Conservation (phyloP, 805 yeast species). For the Hagleromyces aurorensis region DNA sequence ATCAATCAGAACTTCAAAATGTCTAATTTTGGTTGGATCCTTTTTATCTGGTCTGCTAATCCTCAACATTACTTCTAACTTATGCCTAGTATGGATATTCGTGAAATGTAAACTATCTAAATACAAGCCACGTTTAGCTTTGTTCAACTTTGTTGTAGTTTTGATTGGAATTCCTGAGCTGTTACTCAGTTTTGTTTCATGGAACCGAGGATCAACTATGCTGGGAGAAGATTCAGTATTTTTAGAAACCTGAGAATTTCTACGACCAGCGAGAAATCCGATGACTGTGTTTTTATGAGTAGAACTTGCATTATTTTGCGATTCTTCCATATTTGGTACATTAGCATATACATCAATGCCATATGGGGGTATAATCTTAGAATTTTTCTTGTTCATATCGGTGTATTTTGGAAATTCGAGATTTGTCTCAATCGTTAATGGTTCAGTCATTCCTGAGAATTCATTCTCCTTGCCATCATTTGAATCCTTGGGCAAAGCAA, state of each 20-base stretch:
- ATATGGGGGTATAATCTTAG: conserved; percentile 27
- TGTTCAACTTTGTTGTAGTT: conserved; percentile 18
- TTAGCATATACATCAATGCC: conserved; percentile 25
- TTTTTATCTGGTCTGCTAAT: conserved; percentile 53
- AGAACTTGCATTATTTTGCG: conserved; percentile 3
- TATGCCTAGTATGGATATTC: conserved; percentile 55
- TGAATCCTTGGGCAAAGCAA: conserved; percentile 29
- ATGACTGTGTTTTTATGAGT: conserved; percentile 13
- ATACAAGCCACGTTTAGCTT: conserved; percentile 35
- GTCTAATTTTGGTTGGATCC: conserved; percentile 45
- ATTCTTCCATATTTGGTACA: conserved; percentile 13
- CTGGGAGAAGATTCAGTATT: no score
- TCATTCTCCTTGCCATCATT: conserved; percentile 22
- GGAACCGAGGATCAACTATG: conserved; percentile 11
- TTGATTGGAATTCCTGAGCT: conserved; percentile 18
- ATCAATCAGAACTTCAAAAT: conserved; percentile 73
- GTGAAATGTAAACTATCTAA: conserved; percentile 57
- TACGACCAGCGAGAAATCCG: conserved; percentile 17
- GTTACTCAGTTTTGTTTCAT: conserved; percentile 13
- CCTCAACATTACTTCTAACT: conserved; percentile 63
- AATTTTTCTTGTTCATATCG: conserved; percentile 18
- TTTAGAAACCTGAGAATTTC: conserved; percentile 8
- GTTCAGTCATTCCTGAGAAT: conserved; percentile 16
- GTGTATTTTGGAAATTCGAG: conserved; percentile 25
- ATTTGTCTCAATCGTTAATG: conserved; percentile 22